Conservation (phyloP, 2,329 filamentous ascomycete genomes). For the Phaeosphaeria sp. region DNA sequence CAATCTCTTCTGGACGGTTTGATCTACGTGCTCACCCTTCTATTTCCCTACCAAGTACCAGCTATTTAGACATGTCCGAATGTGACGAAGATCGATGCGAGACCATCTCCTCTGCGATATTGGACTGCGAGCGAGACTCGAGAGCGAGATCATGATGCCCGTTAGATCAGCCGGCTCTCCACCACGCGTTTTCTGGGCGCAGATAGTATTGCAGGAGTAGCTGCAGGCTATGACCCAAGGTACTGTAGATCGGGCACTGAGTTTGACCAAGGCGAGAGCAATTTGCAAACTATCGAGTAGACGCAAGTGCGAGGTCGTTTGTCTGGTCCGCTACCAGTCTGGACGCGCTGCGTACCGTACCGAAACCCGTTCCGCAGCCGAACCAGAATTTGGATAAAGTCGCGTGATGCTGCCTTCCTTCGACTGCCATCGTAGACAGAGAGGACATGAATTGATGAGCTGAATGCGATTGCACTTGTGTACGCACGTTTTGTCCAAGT, state of each 20-base stretch:
- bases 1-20: no score
- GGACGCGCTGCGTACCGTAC: not conserved
- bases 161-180: not conserved
- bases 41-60: no score
- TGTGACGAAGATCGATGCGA: not conserved
- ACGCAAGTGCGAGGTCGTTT: not conserved
- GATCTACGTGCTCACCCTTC: no score
- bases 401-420: not conserved
- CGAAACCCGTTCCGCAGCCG: slow-evolving; percentile 1
- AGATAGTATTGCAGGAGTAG: no score
- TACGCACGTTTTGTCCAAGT: no score
- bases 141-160: not conserved
- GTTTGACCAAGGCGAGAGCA: not conserved
- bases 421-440: not conserved
- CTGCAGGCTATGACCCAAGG: no score
- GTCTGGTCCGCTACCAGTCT: not conserved
- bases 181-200: no score
- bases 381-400: not conserved
- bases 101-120: not conserved
- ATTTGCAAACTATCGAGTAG: not conserved
- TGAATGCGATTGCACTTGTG: no score
- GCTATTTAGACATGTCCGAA: not conserved
- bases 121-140: not conserved
- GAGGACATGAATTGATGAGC: no score
- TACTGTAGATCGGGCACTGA: not conserved